A percentile compares a stretch with the other conserved stretches of the same genome.
These are phyloP conservation scores for Neltuma alba DNA, from an alignment of 306 rosid species.

Conservation along the genomic window DNA sequence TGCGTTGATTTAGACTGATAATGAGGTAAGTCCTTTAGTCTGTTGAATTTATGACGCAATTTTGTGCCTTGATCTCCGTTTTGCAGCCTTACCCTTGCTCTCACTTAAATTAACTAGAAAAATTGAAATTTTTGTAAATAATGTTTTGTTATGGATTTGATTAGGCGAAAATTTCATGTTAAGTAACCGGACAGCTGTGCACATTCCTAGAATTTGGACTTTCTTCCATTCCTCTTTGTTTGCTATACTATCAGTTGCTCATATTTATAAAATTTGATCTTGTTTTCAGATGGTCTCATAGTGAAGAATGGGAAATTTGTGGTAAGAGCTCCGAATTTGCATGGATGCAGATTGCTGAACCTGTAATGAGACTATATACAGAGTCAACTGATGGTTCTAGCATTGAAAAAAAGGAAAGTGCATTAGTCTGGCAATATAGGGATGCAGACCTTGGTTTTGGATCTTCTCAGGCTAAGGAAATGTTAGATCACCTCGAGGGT, in stretches of 20 bases:
- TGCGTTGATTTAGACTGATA: neutral
- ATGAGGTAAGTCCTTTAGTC: neutral
- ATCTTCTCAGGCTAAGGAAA: conserved; percentile 84
- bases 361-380: conserved; percentile 71
- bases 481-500: conserved; percentile 85
- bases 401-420: conserved; percentile 78
- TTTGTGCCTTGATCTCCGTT: neutral
- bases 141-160: neutral
- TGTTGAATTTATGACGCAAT: neutral
- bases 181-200: neutral
- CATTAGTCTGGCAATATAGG: conserved; percentile 83
- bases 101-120: neutral
- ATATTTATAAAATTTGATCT: conserved; percentile 16
- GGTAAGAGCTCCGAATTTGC: conserved; percentile 65
- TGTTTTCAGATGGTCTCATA: conserved; percentile 61
- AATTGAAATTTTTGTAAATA: neutral
- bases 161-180: neutral
- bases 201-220: neutral
- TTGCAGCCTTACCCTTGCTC: neutral
- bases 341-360: conserved; percentile 84
- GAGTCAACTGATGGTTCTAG: conserved; percentile 87
- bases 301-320: conserved; percentile 61
- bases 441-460: conserved; percentile 81
- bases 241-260: conserved; percentile 9
- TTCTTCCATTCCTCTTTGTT: neutral